Evolutionary conservation across 495 filamentous ascomycete genomes (phyloP).

Genomic region (Aspergillus diversus): DNA sequence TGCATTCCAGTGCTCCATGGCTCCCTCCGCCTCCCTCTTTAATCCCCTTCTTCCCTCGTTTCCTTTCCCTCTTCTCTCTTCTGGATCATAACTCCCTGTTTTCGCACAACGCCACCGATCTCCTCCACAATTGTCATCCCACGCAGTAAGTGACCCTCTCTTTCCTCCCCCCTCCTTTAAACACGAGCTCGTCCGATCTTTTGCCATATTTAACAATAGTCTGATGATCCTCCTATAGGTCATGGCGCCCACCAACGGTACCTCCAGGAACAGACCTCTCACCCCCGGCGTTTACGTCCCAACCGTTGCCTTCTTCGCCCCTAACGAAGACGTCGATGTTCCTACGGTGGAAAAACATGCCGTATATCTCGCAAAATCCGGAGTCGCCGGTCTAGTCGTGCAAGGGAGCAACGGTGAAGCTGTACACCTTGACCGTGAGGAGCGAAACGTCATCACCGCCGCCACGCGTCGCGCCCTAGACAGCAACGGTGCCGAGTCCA

Average conservation of each 20-base stretch:
- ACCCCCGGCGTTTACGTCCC: constrained; percentile 67
- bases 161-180: not conserved
- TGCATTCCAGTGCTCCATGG: constrained; percentile 13
- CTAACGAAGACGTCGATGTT: constrained; percentile 65
- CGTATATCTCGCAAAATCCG: constrained; percentile 78
- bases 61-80: not conserved
- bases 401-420: constrained; percentile 93
- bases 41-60: constrained; percentile 8
- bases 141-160: constrained; percentile 12
- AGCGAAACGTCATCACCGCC: constrained; percentile 70
- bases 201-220: not conserved
- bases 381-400: constrained; percentile 78
- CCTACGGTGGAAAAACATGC: constrained; percentile 74
- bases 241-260: constrained; percentile 24
- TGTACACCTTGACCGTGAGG: constrained; percentile 73
- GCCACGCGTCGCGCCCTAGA: constrained; percentile 77
- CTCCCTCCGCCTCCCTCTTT: constrained; percentile 2
- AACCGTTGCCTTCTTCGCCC: constrained; percentile 69
- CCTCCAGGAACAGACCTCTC: constrained; percentile 34
- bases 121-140: constrained; percentile 11
- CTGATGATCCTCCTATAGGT: not conserved
- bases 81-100: constrained; percentile 5
- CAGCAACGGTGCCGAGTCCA: constrained; percentile 63
- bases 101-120: not conserved
- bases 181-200: constrained; percentile 1